Evolutionary conservation across 371 early-diverging fungal genomes (phyloP).

Genomic region (Parasitella parasitica): DNA sequence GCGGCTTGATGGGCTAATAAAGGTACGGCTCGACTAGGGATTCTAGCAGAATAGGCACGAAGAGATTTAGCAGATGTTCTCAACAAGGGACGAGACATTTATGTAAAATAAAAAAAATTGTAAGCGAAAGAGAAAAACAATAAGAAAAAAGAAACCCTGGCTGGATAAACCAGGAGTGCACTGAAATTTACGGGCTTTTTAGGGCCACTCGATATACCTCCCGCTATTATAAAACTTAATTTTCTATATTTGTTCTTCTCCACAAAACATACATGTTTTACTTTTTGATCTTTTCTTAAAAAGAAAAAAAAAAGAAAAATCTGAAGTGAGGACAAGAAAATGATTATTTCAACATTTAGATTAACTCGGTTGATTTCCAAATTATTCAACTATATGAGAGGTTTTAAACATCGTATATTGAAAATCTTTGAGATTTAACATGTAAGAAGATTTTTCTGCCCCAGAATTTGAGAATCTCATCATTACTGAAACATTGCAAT

Average conservation of each 20-base stretch:
- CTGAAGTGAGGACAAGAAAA: too few relatives aligned
- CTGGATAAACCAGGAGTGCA: slow-evolving; percentile 11
- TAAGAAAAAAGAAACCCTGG: slow-evolving; percentile 1
- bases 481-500: too few relatives aligned
- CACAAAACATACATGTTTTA: too few relatives aligned
- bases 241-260: not conserved
- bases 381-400: too few relatives aligned
- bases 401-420: too few relatives aligned
- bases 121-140: not conserved
- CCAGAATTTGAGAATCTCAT: too few relatives aligned
- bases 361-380: too few relatives aligned
- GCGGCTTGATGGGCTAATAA: slow-evolving; percentile 4
- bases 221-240: not conserved
- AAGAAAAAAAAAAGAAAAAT: too few relatives aligned
- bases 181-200: not conserved
- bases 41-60: not conserved
- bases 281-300: too few relatives aligned
- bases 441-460: too few relatives aligned
- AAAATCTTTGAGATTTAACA: too few relatives aligned
- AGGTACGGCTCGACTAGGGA: slow-evolving; percentile 1
- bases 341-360: too few relatives aligned
- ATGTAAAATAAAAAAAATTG: not conserved
- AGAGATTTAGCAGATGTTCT: slow-evolving; percentile 2
- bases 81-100: slow-evolving; percentile 10
- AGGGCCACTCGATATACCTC: not conserved